Evolutionary conservation across 441 rosid species (phyloP).

Genomic region (Aquilaria agallochum): DNA sequence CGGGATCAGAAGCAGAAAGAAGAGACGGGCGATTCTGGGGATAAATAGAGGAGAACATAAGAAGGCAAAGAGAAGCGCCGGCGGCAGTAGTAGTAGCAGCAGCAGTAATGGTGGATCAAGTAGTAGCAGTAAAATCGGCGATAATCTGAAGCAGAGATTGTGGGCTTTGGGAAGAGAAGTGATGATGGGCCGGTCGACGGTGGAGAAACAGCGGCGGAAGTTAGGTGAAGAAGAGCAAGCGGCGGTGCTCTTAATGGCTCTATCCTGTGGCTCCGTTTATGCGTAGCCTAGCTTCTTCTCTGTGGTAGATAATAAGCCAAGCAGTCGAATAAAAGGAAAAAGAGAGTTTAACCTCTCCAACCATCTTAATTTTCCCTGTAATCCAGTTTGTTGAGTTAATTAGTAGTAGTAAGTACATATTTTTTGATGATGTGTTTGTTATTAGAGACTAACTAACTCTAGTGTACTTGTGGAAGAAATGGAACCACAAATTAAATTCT

Average conservation of each 20-base stretch:
- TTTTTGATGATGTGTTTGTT: no score
- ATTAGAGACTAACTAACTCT: no score
- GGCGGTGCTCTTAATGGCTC: slow-evolving; percentile 81
- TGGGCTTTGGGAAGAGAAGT: slow-evolving; percentile 59
- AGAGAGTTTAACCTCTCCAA: neutral
- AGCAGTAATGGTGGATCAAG: neutral
- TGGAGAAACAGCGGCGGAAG: slow-evolving; percentile 59
- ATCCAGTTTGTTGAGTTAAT: no score
- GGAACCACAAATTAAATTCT: no score
- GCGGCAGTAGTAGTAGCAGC: neutral
- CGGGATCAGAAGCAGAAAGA: slow-evolving; percentile 74
- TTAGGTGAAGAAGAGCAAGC: slow-evolving; percentile 92
- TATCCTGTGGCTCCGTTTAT: slow-evolving; percentile 79
- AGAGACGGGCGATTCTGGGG: slow-evolving; percentile 48
- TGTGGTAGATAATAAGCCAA: neutral
- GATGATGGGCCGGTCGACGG: slow-evolving; percentile 57
- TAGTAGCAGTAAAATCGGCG: slow-evolving; percentile 3
- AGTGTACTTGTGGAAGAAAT: no score
- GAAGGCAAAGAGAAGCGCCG: slow-evolving; percentile 30
- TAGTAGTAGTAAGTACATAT: no score
- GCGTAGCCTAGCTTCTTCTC: slow-evolving; percentile 23
- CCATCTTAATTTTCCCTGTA: no score
- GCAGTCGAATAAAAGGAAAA: neutral
- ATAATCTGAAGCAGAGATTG: slow-evolving; percentile 14
- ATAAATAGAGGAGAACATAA: slow-evolving; percentile 36